Percentiles rank a stretch among this genome's conserved stretches.
Evolutionary conservation across 805 yeast species (phyloP).

Genomic region (Pichia paraexigua): DNA sequence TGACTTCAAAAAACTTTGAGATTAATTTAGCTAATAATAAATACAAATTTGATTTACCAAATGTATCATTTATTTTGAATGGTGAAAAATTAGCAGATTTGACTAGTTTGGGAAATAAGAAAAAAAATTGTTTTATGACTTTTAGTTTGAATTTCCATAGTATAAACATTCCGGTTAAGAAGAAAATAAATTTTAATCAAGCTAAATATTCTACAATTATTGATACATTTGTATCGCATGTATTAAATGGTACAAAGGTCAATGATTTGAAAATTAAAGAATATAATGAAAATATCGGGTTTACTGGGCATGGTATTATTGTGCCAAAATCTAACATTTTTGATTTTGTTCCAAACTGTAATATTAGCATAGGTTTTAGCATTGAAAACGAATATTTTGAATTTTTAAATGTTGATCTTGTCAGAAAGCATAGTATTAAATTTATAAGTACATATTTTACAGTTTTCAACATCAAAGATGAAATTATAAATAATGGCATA

Average conservation of each 20-base stretch:
- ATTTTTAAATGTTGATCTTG: neutral
- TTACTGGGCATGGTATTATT: slow-evolving; percentile 1
- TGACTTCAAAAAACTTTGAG: neutral
- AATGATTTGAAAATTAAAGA: neutral
- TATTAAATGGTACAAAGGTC: neutral
- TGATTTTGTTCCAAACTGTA: slow-evolving; percentile 1
- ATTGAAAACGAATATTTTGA: neutral
- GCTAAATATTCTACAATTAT: neutral
- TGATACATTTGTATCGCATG: neutral
- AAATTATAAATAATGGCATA: neutral
- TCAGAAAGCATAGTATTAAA: neutral
- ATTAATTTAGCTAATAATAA: neutral
- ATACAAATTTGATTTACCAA: neutral
- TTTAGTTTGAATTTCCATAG: neutral
- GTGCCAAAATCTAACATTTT: neutral
- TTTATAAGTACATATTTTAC: neutral
- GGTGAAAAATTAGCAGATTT: neutral
- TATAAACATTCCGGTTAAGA: slow-evolving; percentile 1
- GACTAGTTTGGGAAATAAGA: neutral
- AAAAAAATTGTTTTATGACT: neutral
- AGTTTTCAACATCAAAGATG: slow-evolving; percentile 2
- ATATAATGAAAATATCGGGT: slow-evolving; percentile 1
- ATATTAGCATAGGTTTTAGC: slow-evolving; percentile 3
- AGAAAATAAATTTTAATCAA: neutral
- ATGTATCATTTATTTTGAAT: neutral